Conservation (phyloP, 164 flowering plant genomes). For the Macadamia integrifolia region DNA sequence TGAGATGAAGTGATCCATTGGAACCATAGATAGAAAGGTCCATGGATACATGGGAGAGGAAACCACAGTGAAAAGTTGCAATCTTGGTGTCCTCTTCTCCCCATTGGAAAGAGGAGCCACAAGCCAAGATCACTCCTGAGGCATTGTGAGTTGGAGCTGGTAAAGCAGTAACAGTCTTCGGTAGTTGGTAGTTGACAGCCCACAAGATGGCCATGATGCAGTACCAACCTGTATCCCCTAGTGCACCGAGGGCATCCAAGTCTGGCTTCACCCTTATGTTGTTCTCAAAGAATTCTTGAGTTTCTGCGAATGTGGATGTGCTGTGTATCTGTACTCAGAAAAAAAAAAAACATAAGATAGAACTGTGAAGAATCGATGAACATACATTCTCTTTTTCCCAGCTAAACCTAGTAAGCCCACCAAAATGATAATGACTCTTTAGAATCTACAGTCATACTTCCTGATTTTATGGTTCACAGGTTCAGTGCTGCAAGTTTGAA, state of each 20-base stretch:
- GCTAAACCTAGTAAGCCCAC: no score
- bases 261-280: constrained; percentile 43
- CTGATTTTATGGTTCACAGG: no score
- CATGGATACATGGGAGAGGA: constrained; percentile 30
- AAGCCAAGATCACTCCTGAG: constrained; percentile 32
- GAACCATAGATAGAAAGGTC: constrained; percentile 27
- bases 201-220: constrained; percentile 40
- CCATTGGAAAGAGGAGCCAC: constrained; percentile 30
- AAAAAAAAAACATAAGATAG: not conserved
- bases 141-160: constrained; percentile 18
- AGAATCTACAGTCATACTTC: not conserved
- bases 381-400: no score
- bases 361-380: not conserved
- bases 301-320: constrained; percentile 20
- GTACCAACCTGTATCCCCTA: constrained; percentile 51
- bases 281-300: constrained; percentile 23
- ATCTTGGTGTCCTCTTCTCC: constrained; percentile 9
- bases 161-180: constrained; percentile 30
- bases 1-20: constrained; percentile 29
- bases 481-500: no score
- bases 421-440: no score
- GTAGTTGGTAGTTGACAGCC: constrained; percentile 35
- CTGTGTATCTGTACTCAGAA: constrained; percentile 23
- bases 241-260: constrained; percentile 35
- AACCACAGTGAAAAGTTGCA: constrained; percentile 38